Conservation (phyloP, 176 grass and related monocot species). For the Phragmites australis region DNA sequence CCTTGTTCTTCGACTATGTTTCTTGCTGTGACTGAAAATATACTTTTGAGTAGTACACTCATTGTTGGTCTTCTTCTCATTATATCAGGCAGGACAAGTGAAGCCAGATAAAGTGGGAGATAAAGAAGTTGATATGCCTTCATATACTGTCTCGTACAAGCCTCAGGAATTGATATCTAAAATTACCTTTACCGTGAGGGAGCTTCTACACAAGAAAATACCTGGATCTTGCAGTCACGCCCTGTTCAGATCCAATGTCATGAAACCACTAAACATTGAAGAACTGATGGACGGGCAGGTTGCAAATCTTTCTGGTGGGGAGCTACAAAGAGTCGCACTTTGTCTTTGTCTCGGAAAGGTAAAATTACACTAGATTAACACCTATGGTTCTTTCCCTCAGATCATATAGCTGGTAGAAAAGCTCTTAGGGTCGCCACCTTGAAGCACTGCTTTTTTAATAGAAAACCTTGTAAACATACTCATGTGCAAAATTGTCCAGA, state of each 20-base stretch:
- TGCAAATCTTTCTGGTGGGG: conserved; percentile 64
- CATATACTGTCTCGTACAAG: conserved; percentile 76
- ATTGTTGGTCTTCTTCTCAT: not conserved
- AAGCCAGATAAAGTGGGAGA: conserved; percentile 61
- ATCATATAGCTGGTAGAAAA: not conserved
- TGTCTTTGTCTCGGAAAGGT: conserved; percentile 82
- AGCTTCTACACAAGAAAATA: conserved; percentile 67
- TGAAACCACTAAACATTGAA: conserved; percentile 83
- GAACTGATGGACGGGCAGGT: conserved; percentile 73
- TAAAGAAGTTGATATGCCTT: conserved; percentile 63
- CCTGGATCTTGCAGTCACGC: conserved; percentile 60
- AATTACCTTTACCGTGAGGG: conserved; percentile 57
- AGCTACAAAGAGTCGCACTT: conserved; percentile 66
- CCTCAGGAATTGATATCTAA: conserved; percentile 74
- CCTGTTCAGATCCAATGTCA: conserved; percentile 72
- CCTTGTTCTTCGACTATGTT: conserved; percentile 15
- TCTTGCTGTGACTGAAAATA: not conserved
- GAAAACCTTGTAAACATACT: not conserved
- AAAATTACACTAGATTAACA: not conserved
- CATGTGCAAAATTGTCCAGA: conserved; percentile 18
- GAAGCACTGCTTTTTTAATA: not conserved
- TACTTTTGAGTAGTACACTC: not conserved
- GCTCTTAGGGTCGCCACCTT: not conserved
- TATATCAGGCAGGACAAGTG: conserved; percentile 58
- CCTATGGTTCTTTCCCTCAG: not conserved